A percentile compares a stretch with the other conserved stretches of the same genome.
phyloP scores from a whole-genome alignment of 2,329 filamentous ascomycete genomes.

The Cercospora zeina region DNA sequence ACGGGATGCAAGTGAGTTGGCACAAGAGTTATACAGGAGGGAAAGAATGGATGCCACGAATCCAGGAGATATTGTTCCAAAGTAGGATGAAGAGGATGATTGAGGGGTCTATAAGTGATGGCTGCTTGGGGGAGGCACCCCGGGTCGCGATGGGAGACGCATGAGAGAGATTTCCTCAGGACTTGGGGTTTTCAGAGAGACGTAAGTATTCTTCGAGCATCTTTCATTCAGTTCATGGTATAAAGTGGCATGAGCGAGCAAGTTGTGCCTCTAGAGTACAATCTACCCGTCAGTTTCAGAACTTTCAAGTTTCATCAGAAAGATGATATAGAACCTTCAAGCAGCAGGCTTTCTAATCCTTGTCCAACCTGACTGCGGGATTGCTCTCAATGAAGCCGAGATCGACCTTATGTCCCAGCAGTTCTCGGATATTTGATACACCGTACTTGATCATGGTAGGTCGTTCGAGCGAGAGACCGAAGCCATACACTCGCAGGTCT shows the following conservation, averaged over 20 bases:
- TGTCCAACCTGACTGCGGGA: conserved; percentile 85
- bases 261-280: background rate
- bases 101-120: background rate
- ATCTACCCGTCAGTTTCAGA: background rate
- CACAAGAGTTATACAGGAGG: conserved; percentile 4
- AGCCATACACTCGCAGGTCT: conserved; percentile 91
- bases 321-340: background rate
- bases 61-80: conserved; percentile 4
- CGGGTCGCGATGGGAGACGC: background rate
- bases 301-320: background rate
- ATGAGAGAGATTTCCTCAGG: background rate
- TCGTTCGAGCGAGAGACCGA: conserved; percentile 85
- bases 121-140: background rate
- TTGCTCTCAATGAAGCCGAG: conserved; percentile 89
- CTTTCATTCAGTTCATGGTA: background rate
- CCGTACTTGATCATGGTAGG: conserved; percentile 96
- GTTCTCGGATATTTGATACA: conserved; percentile 79
- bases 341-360: conserved; percentile 50
- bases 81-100: conserved; percentile 8
- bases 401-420: conserved; percentile 94
- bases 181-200: background rate
- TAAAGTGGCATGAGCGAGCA: background rate
- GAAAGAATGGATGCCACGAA: background rate
- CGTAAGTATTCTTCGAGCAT: background rate
- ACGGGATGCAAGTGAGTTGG: conserved; percentile 1